Evolutionary conservation across 2,329 filamentous ascomycete species (phyloP).

Genomic region (Calonectria montana): DNA sequence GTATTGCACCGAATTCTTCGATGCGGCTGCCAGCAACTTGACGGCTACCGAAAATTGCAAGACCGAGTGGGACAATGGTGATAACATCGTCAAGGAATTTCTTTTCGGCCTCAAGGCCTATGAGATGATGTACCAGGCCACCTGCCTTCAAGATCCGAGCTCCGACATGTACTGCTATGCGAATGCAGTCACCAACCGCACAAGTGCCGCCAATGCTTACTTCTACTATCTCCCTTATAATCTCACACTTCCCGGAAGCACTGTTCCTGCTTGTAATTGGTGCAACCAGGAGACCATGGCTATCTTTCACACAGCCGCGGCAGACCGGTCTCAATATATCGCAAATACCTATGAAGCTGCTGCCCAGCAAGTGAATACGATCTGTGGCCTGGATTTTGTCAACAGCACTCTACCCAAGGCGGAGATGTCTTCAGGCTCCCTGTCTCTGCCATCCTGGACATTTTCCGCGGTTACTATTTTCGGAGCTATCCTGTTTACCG

Average conservation of each 20-base stretch:
- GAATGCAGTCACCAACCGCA: constrained; percentile 82
- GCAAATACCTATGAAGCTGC: constrained; percentile 76
- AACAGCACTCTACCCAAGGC: constrained; percentile 63
- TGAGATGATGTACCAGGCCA: constrained; percentile 80
- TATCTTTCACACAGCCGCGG: constrained; percentile 78
- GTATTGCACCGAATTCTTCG: constrained; percentile 75
- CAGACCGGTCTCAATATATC: constrained; percentile 74
- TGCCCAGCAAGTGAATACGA: constrained; percentile 77
- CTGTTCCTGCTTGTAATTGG: constrained; percentile 77
- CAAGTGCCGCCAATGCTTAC: constrained; percentile 77
- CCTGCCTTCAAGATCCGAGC: constrained; percentile 77
- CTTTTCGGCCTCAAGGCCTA: constrained; percentile 84
- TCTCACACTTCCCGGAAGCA: constrained; percentile 71
- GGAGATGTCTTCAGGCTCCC: constrained; percentile 29
- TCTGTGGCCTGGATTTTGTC: constrained; percentile 69
- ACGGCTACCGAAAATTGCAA: constrained; percentile 74
- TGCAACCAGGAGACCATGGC: constrained; percentile 87
- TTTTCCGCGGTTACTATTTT: constrained; percentile 28
- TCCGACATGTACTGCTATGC: constrained; percentile 83
- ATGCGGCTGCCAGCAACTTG: constrained; percentile 73
- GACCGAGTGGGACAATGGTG: constrained; percentile 73
- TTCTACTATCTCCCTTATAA: constrained; percentile 90
- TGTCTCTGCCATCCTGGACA: constrained; percentile 32
- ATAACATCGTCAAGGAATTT: constrained; percentile 78
- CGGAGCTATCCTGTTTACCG: constrained; percentile 29